phyloP scores from a whole-genome alignment of 208 protist genomes.

The Trichomonas tenax region DNA sequence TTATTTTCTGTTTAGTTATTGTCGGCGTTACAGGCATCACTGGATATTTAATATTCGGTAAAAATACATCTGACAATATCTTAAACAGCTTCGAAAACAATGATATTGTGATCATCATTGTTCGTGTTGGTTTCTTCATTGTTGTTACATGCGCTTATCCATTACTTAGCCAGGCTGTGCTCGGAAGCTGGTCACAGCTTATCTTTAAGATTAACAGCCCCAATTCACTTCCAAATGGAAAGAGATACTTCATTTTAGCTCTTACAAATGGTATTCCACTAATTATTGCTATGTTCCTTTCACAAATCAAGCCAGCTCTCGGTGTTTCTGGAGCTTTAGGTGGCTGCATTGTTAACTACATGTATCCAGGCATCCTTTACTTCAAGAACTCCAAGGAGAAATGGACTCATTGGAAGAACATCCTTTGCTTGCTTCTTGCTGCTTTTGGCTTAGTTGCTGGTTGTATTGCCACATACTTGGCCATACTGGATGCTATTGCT shows the following conservation, averaged over 20 bases:
- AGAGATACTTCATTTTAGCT: not conserved
- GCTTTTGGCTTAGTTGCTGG: not conserved
- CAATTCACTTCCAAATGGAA: not conserved
- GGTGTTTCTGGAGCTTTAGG: not conserved
- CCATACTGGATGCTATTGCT: not conserved
- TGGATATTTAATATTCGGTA: not conserved
- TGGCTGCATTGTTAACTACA: not conserved
- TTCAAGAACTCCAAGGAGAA: not conserved
- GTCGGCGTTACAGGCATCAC: not conserved
- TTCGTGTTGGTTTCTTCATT: not conserved
- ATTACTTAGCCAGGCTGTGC: not conserved
- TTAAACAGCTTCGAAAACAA: not conserved
- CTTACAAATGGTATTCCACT: not conserved
- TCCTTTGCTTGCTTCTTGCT: not conserved
- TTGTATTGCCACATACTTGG: not conserved
- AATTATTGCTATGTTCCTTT: not conserved
- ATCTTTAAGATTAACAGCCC: not conserved
- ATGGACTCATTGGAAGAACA: not conserved
- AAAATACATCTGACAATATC: not conserved
- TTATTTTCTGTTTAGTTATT: not conserved
- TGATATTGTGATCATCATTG: not conserved
- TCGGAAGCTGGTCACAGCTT: not conserved
- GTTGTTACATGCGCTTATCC: not conserved
- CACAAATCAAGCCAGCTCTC: not conserved
- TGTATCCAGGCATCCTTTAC: not conserved